A percentile compares a stretch with the other conserved stretches of the same genome.
Conservation (phyloP, 768 basidiomycete species). For the Podaxis carcinomalis region DNA sequence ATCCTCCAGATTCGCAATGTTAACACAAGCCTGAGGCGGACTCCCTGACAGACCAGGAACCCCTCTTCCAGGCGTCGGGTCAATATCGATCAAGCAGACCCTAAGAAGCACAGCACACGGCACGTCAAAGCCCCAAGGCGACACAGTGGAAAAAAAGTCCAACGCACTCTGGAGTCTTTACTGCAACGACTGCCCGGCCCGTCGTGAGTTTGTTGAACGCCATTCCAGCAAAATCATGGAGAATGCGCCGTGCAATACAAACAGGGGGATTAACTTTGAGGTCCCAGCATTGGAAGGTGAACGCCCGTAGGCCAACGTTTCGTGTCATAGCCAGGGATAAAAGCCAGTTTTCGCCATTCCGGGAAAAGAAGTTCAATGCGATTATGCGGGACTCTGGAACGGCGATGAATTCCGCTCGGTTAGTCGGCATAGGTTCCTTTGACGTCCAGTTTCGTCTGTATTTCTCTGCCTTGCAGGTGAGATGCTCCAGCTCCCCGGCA, state of each 20-base stretch:
- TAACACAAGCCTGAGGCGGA: constrained; percentile 10
- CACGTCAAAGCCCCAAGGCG: constrained; percentile 6
- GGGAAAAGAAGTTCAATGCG: constrained; percentile 45
- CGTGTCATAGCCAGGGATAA: constrained; percentile 34
- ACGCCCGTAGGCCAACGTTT: constrained; percentile 21
- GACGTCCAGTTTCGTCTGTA: constrained; percentile 50
- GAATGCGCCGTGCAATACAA: constrained; percentile 38
- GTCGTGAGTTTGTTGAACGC: constrained; percentile 38
- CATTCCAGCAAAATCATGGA: constrained; percentile 36
- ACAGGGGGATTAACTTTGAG: constrained; percentile 24
- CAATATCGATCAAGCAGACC: constrained; percentile 9
- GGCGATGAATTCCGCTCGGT: constrained; percentile 8
- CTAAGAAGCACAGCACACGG: not conserved
- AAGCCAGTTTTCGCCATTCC: constrained; percentile 36
- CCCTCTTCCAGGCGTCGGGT: not conserved
- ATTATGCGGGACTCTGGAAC: constrained; percentile 30
- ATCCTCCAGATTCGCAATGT: constrained; percentile 5
- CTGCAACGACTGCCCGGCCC: constrained; percentile 31
- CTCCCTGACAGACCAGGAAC: not conserved
- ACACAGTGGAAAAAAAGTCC: not conserved
- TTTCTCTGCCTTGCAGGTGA: constrained; percentile 33
- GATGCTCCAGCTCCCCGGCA: constrained; percentile 39
- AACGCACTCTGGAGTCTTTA: constrained; percentile 38
- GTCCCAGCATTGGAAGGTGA: constrained; percentile 58
- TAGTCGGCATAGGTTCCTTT: constrained; percentile 27